phyloP scores from a whole-genome alignment of 768 basidiomycete genomes.

The Suillus subaureus region DNA sequence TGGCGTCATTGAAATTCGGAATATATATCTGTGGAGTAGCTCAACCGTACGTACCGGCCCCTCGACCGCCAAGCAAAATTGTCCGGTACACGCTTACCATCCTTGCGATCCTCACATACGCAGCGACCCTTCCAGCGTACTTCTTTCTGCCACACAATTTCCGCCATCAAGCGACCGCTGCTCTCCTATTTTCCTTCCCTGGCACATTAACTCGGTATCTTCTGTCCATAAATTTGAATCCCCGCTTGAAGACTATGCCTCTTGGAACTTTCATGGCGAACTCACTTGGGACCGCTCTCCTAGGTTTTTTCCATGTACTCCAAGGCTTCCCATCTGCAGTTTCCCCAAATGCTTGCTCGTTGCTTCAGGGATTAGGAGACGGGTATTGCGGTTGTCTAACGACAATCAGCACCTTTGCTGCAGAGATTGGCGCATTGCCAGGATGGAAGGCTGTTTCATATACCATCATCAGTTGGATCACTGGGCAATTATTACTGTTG shows the following conservation, averaged over 20 bases:
- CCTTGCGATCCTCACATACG: constrained; percentile 68
- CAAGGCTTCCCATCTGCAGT: constrained; percentile 49
- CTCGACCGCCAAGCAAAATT: constrained; percentile 43
- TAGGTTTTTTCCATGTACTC: constrained; percentile 72
- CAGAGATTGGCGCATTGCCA: constrained; percentile 67
- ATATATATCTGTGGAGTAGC: constrained; percentile 54
- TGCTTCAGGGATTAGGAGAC: constrained; percentile 82
- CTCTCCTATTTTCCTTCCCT: constrained; percentile 87
- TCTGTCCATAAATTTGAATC: constrained; percentile 74
- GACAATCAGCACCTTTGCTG: constrained; percentile 91
- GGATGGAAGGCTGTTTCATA: constrained; percentile 68
- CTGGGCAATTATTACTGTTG: constrained; percentile 70
- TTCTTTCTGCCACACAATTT: constrained; percentile 67
- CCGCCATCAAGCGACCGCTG: constrained; percentile 82
- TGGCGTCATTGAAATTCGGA: constrained; percentile 81
- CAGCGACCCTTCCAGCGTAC: constrained; percentile 76
- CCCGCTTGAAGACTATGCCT: constrained; percentile 60
- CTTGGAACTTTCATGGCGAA: constrained; percentile 82
- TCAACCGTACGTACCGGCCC: constrained; percentile 42
- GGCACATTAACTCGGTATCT: constrained; percentile 85
- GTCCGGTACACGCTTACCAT: constrained; percentile 54
- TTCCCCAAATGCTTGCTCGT: constrained; percentile 60
- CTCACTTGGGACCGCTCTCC: constrained; percentile 76
- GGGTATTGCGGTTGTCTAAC: constrained; percentile 96
- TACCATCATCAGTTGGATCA: constrained; percentile 63